Evolutionary conservation across 441 rosid genomes (phyloP), one percentile per base, ranked within the genome.

Genomic region (Arabidopsis hybrid): DNA sequence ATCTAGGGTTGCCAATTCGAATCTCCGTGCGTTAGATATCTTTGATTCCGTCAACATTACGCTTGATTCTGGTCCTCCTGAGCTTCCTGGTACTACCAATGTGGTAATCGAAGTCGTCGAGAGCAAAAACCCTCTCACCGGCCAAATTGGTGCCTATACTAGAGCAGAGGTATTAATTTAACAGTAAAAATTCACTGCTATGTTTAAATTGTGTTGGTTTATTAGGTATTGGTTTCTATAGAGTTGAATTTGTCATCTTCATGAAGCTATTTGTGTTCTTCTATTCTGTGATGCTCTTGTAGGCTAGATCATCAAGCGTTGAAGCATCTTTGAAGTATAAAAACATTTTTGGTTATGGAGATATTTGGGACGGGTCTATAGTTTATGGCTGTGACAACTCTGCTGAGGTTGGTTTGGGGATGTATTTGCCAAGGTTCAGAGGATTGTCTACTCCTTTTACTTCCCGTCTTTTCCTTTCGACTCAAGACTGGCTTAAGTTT

Each of bases 301-400:
- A 95, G 98, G 88, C 91, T 75, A 87, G 85, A 69, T 88, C 95
- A 74, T 90, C 95, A 21, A 85, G 94, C 11, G 68, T 88, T 50
- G 99, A 95, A 88, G 99, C 90, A 74, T 80, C 90, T 11, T 71
- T 93, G 43, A 93, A 87, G 79, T 89, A 85, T 69, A 95, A 90
- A 79, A 95, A 95, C 77, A 50, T 91, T 69, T 86, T 91, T 78
- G 99, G 99, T 11, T 86, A 85, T 83, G 98, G 98, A 49, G 99
- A 93, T 84, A 82, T 88, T 18, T 95, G 99, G 99, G 97, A 95
- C 66, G 87, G 88, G 56, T 85, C 94, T 65, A 43, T 91, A 76
- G 89, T 89, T 8, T 91, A 83, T 87, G 97, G 97, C 51, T 87
- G 82, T 81, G 96, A 91, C 76, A 88, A 82, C 69, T 81, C 91